These are phyloP conservation scores for Tremella yokohamensis DNA, from an alignment of 768 basidiomycete species.

Conservation along the genomic window DNA sequence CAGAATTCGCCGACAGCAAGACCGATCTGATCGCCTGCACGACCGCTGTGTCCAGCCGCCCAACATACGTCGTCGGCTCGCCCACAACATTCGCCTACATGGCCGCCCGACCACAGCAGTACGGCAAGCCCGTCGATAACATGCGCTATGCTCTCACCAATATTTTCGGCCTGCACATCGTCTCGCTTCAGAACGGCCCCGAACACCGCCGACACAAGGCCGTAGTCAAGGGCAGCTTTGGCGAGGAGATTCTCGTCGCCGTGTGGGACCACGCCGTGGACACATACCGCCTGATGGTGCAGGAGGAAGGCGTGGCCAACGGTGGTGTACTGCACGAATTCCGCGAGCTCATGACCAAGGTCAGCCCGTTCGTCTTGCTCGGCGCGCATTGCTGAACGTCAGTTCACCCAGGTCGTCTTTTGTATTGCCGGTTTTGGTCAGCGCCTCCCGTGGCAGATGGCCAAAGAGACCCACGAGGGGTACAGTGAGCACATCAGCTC, in stretches of 20 bases:
- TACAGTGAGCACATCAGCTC: constrained; percentile 10
- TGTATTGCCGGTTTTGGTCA: constrained; percentile 18
- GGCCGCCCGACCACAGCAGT: constrained; percentile 16
- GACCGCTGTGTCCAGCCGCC: constrained; percentile 12
- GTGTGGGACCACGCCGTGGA: constrained; percentile 20
- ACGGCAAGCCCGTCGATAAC: constrained; percentile 18
- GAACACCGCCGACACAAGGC: constrained; percentile 25
- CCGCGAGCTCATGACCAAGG: constrained; percentile 16
- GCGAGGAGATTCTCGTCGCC: constrained; percentile 17
- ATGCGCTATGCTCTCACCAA: constrained; percentile 21
- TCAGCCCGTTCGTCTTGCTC: not conserved
- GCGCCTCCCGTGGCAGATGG: constrained; percentile 20
- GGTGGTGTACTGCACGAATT: constrained; percentile 16
- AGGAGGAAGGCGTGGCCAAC: constrained; percentile 12
- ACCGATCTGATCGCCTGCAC: constrained; percentile 30
- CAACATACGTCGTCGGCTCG: constrained; percentile 19
- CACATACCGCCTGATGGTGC: constrained; percentile 14
- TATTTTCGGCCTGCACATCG: constrained; percentile 26
- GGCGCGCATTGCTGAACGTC: no score
- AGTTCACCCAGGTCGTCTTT: constrained; percentile 28
- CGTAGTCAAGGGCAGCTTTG: constrained; percentile 28
- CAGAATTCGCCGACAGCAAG: constrained; percentile 2
- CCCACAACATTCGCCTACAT: constrained; percentile 16
- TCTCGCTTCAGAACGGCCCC: constrained; percentile 18
- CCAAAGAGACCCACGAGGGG: constrained; percentile 9